phyloP scores from a whole-genome alignment of 768 basidiomycete genomes.

The Auriscalpium orientale region DNA sequence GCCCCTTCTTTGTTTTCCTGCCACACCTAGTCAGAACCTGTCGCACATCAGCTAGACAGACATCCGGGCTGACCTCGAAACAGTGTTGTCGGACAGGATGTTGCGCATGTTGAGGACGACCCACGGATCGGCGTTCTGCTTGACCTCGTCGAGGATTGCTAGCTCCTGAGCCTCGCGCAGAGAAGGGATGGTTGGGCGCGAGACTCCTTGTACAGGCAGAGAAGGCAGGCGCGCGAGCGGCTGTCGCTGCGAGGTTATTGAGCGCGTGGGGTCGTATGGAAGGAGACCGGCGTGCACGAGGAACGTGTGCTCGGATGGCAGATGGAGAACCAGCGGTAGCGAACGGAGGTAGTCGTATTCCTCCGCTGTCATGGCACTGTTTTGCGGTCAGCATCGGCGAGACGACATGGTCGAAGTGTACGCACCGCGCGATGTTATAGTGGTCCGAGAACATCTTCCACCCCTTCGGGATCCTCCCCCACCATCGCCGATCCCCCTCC shows the following conservation, averaged over 20 bases:
- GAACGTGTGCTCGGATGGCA: slow-evolving; percentile 67
- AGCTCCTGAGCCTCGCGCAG: slow-evolving; percentile 60
- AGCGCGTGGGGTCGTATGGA: slow-evolving; percentile 54
- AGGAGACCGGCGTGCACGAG: slow-evolving; percentile 83
- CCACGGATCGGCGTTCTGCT: slow-evolving; percentile 77
- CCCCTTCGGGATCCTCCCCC: slow-evolving; percentile 29
- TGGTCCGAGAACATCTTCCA: slow-evolving; percentile 77
- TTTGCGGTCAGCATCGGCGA: slow-evolving; percentile 2
- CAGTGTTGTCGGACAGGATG: slow-evolving; percentile 31
- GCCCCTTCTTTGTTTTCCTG: slow-evolving; percentile 39
- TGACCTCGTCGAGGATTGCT: slow-evolving; percentile 55
- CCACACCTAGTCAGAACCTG: not conserved
- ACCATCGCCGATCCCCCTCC: slow-evolving; percentile 21
- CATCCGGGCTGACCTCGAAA: slow-evolving; percentile 27
- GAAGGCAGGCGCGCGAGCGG: slow-evolving; percentile 40
- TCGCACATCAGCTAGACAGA: not conserved
- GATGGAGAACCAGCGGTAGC: slow-evolving; percentile 69
- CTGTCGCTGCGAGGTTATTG: slow-evolving; percentile 45
- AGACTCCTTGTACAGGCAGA: not conserved
- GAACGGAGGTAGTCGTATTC: slow-evolving; percentile 68
- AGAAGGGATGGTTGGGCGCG: slow-evolving; percentile 3
- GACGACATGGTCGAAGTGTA: not conserved
- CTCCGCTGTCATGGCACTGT: slow-evolving; percentile 44
- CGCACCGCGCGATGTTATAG: slow-evolving; percentile 62
- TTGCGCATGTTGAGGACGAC: slow-evolving; percentile 65